phyloP scores from a whole-genome alignment of 345 rosid genomes.

The Populus deltoides region DNA sequence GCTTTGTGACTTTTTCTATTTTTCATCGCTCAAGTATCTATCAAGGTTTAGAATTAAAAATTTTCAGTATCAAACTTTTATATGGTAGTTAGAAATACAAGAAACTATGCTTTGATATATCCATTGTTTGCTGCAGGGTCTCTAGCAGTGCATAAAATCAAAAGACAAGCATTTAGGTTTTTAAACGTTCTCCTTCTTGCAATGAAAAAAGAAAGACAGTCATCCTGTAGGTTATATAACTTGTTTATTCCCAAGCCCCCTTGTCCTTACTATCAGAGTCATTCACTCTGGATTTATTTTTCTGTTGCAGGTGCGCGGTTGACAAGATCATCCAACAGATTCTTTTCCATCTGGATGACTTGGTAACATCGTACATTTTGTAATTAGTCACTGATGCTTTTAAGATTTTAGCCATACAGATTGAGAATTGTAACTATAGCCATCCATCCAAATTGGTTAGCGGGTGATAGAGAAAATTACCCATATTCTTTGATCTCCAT shows the following conservation, averaged over 20 bases:
- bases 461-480: conserved; percentile 10
- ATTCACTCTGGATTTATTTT: neutral
- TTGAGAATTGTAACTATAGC: conserved; percentile 20
- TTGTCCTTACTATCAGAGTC: too few species aligned
- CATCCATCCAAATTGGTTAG: neutral
- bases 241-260: neutral
- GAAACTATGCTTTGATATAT: too few species aligned
- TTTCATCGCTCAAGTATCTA: too few species aligned
- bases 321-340: conserved; percentile 10
- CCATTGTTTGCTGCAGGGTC: too few species aligned
- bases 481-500: conserved; percentile 22
- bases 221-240: neutral
- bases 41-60: too few species aligned
- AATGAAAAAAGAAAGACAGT: too few species aligned
- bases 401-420: conserved; percentile 4
- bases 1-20: neutral
- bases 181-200: too few species aligned
- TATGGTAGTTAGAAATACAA: too few species aligned
- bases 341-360: conserved; percentile 33
- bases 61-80: too few species aligned
- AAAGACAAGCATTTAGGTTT: too few species aligned
- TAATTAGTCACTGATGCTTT: too few species aligned
- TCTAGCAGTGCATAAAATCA: too few species aligned
- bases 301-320: conserved; percentile 30
- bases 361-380: conserved; percentile 30